Percentiles rank a stretch among this genome's conserved stretches.
Evolutionary conservation across 495 filamentous ascomycete species (phyloP).

Genomic region (Lepidopterella palustris): DNA sequence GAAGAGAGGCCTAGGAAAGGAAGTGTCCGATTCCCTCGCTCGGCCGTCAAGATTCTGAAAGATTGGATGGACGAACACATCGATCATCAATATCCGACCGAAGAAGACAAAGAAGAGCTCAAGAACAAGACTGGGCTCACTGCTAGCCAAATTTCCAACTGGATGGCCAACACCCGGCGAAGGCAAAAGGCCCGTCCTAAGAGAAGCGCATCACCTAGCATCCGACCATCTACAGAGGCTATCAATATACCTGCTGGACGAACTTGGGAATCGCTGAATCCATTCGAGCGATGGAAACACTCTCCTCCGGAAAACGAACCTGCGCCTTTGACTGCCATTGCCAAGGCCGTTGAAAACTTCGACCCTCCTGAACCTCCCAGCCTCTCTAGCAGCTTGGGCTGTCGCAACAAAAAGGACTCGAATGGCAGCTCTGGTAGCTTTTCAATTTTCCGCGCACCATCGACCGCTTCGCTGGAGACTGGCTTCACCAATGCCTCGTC

Average conservation of each 20-base stretch:
- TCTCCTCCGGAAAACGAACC: constrained; percentile 86
- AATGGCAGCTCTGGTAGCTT: constrained; percentile 54
- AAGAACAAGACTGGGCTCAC: constrained; percentile 66
- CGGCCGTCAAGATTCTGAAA: constrained; percentile 67
- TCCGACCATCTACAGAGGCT: constrained; percentile 36
- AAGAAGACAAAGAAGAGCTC: constrained; percentile 70
- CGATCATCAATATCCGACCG: constrained; percentile 73
- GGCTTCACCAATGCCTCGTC: constrained; percentile 45
- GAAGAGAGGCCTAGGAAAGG: constrained; percentile 26
- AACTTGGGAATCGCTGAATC: constrained; percentile 41
- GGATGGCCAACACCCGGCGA: constrained; percentile 79
- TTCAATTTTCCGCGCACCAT: constrained; percentile 54
- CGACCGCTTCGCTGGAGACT: constrained; percentile 65
- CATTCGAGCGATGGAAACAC: constrained; percentile 77
- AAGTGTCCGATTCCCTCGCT: constrained; percentile 60
- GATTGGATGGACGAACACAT: constrained; percentile 69
- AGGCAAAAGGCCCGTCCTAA: constrained; percentile 61
- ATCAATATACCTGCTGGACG: constrained; percentile 56
- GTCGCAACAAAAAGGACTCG: constrained; percentile 36
- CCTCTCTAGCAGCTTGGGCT: constrained; percentile 34
- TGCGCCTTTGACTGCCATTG: constrained; percentile 71
- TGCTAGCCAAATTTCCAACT: constrained; percentile 72
- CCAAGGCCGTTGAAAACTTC: constrained; percentile 60
- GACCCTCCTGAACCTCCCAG: constrained; percentile 21
- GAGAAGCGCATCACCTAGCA: constrained; percentile 28